Conservation (phyloP, 495 filamentous ascomycete species). For the Podospora didyma region DNA sequence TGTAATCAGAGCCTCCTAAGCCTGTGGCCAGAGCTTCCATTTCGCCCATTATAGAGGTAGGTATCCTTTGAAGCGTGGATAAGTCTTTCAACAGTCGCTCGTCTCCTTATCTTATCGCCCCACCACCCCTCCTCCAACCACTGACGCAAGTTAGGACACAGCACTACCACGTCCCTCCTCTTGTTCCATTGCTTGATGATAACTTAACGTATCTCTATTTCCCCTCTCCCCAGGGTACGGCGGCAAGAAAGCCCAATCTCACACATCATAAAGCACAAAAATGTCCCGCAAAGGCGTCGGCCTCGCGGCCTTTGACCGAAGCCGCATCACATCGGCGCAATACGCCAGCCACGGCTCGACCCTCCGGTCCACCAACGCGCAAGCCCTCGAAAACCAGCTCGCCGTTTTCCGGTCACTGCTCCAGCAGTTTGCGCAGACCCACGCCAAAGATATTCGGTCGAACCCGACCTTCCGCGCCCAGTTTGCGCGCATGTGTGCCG, state of each 20-base stretch:
- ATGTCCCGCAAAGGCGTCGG: conserved; percentile 75
- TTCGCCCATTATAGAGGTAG: too few relatives aligned
- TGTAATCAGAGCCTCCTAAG: too few relatives aligned
- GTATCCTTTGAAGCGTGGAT: too few relatives aligned
- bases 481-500: conserved; percentile 97
- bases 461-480: conserved; percentile 93
- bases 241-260: too few relatives aligned
- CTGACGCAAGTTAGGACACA: not conserved
- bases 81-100: too few relatives aligned
- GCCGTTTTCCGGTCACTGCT: conserved; percentile 91
- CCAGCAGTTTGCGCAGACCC: conserved; percentile 89
- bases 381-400: conserved; percentile 84
- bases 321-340: conserved; percentile 70
- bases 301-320: conserved; percentile 85
- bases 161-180: too few relatives aligned
- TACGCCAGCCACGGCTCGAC: conserved; percentile 84
- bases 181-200: too few relatives aligned
- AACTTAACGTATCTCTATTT: too few relatives aligned
- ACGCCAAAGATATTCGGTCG: conserved; percentile 90
- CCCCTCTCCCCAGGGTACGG: too few relatives aligned
- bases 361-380: conserved; percentile 75
- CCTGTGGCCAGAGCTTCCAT: too few relatives aligned
- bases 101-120: conserved; percentile 23
- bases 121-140: not conserved
- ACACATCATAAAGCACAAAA: not conserved